Conservation (phyloP, 352 stramenopile species). For the Plasmopara viticola region DNA sequence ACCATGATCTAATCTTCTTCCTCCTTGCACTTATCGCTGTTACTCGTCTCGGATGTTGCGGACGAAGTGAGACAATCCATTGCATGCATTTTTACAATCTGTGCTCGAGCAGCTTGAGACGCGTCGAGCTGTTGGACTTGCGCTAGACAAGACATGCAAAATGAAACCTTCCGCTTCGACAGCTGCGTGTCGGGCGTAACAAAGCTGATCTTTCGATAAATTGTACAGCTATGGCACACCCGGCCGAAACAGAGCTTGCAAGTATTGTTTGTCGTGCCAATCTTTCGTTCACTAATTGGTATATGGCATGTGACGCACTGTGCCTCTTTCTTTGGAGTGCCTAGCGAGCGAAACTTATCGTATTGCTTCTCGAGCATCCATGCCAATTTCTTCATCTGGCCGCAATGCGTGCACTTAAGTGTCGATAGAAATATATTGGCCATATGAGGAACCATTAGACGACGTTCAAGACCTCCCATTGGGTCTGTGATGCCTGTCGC, state of each 20-base stretch:
- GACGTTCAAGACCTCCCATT: slow-evolving; percentile 15
- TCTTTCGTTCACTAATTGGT: too few species aligned
- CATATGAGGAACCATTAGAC: slow-evolving; percentile 13
- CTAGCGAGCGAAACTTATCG: slow-evolving; percentile 16
- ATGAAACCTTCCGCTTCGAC: slow-evolving; percentile 23
- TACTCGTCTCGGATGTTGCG: slow-evolving; percentile 15
- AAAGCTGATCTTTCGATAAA: slow-evolving; percentile 34
- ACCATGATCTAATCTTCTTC: background rate
- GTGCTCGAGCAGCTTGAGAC: slow-evolving; percentile 16
- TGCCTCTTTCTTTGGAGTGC: background rate
- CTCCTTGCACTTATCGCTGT: slow-evolving; percentile 10
- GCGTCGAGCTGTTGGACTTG: slow-evolving; percentile 18
- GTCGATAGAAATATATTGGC: slow-evolving; percentile 16
- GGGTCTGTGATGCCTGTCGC: slow-evolving; percentile 26
- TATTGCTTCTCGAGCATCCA: slow-evolving; percentile 30
- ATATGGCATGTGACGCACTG: too few species aligned
- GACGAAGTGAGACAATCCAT: slow-evolving; percentile 11
- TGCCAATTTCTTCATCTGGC: slow-evolving; percentile 30
- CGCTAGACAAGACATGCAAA: slow-evolving; percentile 24
- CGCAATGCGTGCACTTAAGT: slow-evolving; percentile 22
- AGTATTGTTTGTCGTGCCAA: too few species aligned
- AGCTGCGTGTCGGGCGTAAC: slow-evolving; percentile 23
- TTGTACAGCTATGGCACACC: background rate
- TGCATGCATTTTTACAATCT: slow-evolving; percentile 21
- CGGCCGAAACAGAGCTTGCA: too few species aligned